Evolutionary conservation across 1,139 yeast species (phyloP), one percentile per base, ranked within the genome.

Genomic region (Arxiozyma telluris): DNA sequence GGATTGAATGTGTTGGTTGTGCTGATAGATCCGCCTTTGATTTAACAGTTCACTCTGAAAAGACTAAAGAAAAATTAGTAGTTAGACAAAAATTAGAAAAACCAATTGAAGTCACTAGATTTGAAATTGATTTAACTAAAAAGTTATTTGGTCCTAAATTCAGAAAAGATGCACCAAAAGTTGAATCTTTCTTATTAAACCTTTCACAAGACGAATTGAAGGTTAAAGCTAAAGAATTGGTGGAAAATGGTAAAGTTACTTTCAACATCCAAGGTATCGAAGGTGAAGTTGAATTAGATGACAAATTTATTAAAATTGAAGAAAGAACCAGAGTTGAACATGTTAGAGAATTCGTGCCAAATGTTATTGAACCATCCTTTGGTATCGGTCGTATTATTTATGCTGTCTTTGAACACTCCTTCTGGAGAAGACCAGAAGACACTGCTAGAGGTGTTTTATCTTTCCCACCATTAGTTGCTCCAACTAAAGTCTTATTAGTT

Each of bases 1-100:
- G 99, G 99, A 87, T 94, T 65, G 99, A 94, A 76, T 93, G 98
- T 83, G 98, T 93, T 68, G 99, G 99, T 63, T 93, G 98, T 77
- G 99, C 99, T 59, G 99, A 94, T 74, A 84, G 99, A 77, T 88
- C 96, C 51, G 99, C 99, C 48, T 94, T 90, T 71, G 99, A 94
- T 75, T 82, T 94, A 73, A 81, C 93, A 53, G 98, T 94, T 55
- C 99, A 94, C 70, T 75, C 98, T 51, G 94, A 95, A 55, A 86
- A 89, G 73, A 94, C 98, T 57, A 90, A 90, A 73, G 96, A 89
- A 74, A 90, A 89, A 73, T 78, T 94, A 67, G 91, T 90, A 57
- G 98, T 93, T 50, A 87, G 98, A 78, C 87, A 94, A 76, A 80
- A 88, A 54, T 80, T 93, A 63, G 83, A 87, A 52, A 85, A 82